Evolutionary conservation across 768 basidiomycete species (phyloP).

Genomic region (Xerocomus potaroensis): DNA sequence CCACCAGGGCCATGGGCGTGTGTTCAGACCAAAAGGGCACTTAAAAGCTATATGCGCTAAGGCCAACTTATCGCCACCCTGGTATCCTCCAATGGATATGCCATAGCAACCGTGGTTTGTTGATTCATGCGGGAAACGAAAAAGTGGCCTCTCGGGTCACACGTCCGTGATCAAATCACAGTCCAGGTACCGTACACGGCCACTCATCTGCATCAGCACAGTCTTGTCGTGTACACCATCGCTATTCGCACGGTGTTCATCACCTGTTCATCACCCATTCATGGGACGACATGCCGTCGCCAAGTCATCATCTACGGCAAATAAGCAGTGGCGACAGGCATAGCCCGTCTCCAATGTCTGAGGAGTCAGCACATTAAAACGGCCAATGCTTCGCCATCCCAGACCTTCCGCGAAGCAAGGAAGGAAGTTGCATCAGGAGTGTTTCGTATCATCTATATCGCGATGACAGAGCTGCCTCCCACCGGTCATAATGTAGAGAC

Average conservation of each 20-base stretch:
- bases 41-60: neutral
- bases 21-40: neutral
- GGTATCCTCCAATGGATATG: no score
- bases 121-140: no score
- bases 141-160: no score
- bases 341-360: neutral
- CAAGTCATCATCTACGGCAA: neutral
- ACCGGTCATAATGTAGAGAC: slow-evolving; percentile 4
- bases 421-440: neutral
- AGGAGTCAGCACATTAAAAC: neutral
- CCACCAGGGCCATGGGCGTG: neutral
- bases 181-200: no score
- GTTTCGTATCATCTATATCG: slow-evolving; percentile 8
- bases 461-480: neutral
- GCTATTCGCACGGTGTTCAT: no score
- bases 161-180: slow-evolving; percentile 4
- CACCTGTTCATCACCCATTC: neutral
- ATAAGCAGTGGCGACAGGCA: slow-evolving; percentile 1
- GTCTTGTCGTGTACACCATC: no score
- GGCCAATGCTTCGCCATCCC: neutral
- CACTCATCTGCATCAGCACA: no score
- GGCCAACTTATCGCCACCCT: slow-evolving; percentile 16
- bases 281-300: no score
- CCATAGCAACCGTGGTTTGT: no score
- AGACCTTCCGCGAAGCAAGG: slow-evolving; percentile 23